Evolutionary conservation across 371 early-diverging fungal species (phyloP), one percentile per base, ranked within the genome.

Genomic region (Syncephalastrum contaminatum): DNA sequence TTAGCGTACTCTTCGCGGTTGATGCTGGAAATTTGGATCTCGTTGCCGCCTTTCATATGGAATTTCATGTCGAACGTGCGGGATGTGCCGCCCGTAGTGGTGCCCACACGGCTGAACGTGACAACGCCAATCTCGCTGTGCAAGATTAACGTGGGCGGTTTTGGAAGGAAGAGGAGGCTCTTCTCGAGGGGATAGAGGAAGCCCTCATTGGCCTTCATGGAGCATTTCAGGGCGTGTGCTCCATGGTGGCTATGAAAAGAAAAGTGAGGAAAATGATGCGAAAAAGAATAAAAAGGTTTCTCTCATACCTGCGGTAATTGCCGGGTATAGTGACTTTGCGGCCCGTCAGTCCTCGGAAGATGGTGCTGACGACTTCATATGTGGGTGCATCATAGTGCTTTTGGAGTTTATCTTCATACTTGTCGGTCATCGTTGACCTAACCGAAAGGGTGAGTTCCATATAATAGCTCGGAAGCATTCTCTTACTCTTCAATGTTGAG

Each of bases 151-250:
- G 92, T 90, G 20, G 96, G 82, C 0, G 97, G 97, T 69, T 99
- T 99, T 44, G 99, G 97, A 43, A 99, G 85, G 65, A 99, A 98
- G 44, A 99, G 51, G 61, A 99, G 85, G 21, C 89, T 87, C 63
- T 91, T 91, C 58, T 94, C 96, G 51, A 99, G 81, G 2, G 96
- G 97, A 67, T 96, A 99, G 24, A 99, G 72, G 58, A 88, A 88
- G 43, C 98, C 98, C 75, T 99, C 99, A 80, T 93, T 96, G 48
- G 99, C 98, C 75, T 99, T 99, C 78, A 91, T 85, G 16, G 97
- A 95, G 64, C 98, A 98, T 72, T 97, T 98, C 62, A 99, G 72
- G 10, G 95, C 94, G 56, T 81, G 78, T n/a, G 85, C 77, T 20
- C 85, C 86, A 59, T 91, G 89, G 56, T 86, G 83, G 58, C 90